Percentiles rank a stretch among this genome's conserved stretches.
Evolutionary conservation across 345 rosid genomes (phyloP).

Genomic region (Punica granatum): DNA sequence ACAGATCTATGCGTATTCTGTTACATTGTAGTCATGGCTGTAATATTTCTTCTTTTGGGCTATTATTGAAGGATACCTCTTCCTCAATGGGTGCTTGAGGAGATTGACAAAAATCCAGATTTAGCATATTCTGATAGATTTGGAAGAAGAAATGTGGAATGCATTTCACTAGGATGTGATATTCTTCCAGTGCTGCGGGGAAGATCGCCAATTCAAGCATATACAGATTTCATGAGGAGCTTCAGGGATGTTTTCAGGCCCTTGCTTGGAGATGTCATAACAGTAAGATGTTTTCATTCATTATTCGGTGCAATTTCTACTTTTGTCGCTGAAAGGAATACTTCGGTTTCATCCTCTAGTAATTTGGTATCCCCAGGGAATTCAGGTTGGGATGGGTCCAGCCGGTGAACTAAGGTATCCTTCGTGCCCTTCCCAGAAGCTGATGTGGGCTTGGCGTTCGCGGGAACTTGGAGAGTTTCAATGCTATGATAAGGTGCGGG

Average conservation of each 20-base stretch:
- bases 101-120: slow-evolving; percentile 39
- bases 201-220: slow-evolving; percentile 46
- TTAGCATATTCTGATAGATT: slow-evolving; percentile 38
- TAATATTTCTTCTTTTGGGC: slow-evolving; percentile 1
- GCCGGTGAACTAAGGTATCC: slow-evolving; percentile 54
- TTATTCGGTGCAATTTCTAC: neutral
- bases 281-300: slow-evolving; percentile 19
- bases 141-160: slow-evolving; percentile 44
- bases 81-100: slow-evolving; percentile 44
- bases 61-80: slow-evolving; percentile 44
- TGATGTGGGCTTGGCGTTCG: slow-evolving; percentile 25
- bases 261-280: slow-evolving; percentile 35
- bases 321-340: neutral
- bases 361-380: slow-evolving; percentile 23
- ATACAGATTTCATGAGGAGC: slow-evolving; percentile 46
- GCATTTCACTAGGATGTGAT: slow-evolving; percentile 52
- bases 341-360: neutral
- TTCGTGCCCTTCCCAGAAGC: slow-evolving; percentile 33
- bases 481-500: slow-evolving; percentile 47
- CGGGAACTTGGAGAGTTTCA: slow-evolving; percentile 48
- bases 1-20: neutral
- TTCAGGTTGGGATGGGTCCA: slow-evolving; percentile 59
- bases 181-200: slow-evolving; percentile 40
- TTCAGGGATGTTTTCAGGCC: slow-evolving; percentile 39
- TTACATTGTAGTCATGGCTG: neutral